Base-by-base conservation (phyloP, 192 early-diverging fungal genomes). In the Coemansia sp. region DNA sequence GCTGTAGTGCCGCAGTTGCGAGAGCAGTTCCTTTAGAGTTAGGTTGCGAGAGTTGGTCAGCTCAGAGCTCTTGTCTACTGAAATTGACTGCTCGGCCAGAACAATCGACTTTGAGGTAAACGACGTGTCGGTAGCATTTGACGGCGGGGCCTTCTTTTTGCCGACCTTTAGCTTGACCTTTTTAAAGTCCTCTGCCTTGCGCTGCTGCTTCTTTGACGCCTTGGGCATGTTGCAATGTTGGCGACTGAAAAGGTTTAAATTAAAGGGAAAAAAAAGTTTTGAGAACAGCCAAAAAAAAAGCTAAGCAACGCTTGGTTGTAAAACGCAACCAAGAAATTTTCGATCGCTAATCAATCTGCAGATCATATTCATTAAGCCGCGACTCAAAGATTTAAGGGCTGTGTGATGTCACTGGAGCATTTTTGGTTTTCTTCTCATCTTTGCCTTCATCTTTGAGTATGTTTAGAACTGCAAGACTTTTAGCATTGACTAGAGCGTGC, bases 131-230 rank as follows among this genome's bases (percentile, higher is more conserved):
- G 94, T 95, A 46, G 89, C 88, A 76, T 89, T 97, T 27, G 82
- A 80, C 16, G 95, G 74, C 15, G 90, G 78, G 18, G 87, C 87
- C 83, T 93, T 93, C 76, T 92, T 91, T 82, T 95, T 94, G 57
- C 95, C 95, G 44, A 97, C 89, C 81, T 97, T 97, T 15, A 97
- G 89, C 79, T 94, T 94, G 68, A 91, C 87, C 91, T 97, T 97
- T 89, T 85, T 90, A 77, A 93, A 93, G 79, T 94, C 93, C 62
- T 92, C 89, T 59, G 88, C 86, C 81, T 94, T 94, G 15, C 84
- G 80, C 78, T 90, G 87, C 73, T 91, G 90, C 74, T 89, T 89
- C 52, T 90, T 89, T 47, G 83, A 86, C n/a, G 87, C 73, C 75
- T 84, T 87, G 9, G 88, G 88, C 88, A 89, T 89, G 63, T 20